Conservation (phyloP, 129 eudicot genomes). For the Flaveria brownii region DNA sequence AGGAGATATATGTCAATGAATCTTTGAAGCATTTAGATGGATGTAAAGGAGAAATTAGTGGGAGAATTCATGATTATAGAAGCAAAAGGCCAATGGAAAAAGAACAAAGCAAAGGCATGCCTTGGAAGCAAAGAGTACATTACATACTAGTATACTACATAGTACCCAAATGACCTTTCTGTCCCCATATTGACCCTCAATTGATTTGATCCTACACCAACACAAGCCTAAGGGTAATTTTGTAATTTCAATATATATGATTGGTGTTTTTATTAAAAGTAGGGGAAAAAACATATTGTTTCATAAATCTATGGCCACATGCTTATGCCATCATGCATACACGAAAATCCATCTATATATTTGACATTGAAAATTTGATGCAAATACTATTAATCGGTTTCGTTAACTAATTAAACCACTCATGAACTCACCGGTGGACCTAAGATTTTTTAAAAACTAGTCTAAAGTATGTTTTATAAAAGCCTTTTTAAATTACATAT, state of each 20-base stretch:
- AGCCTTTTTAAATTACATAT: too few relatives aligned
- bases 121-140: conserved; percentile 40
- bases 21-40: conserved; percentile 5
- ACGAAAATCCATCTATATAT: not conserved
- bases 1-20: conserved; percentile 2
- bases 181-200: conserved; percentile 25
- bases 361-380: not conserved
- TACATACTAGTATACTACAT: too few relatives aligned
- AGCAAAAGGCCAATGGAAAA: conserved; percentile 27
- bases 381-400: not conserved
- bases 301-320: not conserved
- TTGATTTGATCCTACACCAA: conserved; percentile 25
- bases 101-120: conserved; percentile 36
- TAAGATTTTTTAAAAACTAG: too few relatives aligned
- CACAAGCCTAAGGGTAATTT: conserved; percentile 1
- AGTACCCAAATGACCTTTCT: conserved; percentile 9
- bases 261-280: not conserved
- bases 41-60: conserved; percentile 21
- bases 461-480: too few relatives aligned
- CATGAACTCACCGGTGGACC: too few relatives aligned
- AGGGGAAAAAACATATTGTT: not conserved
- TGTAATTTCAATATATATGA: not conserved
- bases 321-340: conserved; percentile 4
- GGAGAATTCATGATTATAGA: conserved; percentile 29
- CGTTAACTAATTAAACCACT: not conserved